Percentiles rank a stretch among this genome's conserved stretches.
Conservation (phyloP, 805 yeast species). For the Zygotorulaspora chibaensis region DNA sequence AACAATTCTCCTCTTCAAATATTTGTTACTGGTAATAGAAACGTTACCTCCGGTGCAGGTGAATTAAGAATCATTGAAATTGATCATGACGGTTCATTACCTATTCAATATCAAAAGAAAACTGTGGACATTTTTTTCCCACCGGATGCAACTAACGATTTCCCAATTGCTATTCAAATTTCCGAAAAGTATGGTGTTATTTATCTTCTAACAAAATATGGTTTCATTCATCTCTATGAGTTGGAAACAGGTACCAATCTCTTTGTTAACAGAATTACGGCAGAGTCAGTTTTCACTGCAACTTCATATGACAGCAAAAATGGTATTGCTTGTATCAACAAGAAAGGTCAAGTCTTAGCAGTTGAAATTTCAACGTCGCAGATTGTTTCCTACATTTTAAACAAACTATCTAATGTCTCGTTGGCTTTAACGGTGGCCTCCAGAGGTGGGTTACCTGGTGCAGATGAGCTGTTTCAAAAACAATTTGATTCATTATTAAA, state of each 20-base stretch:
- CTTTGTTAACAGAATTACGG: conserved; percentile 93
- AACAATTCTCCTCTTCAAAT: conserved; percentile 73
- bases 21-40: conserved; percentile 88
- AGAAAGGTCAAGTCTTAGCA: conserved; percentile 90
- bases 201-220: conserved; percentile 89
- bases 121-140: conserved; percentile 93
- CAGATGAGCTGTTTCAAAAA: conserved; percentile 84
- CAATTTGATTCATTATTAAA: conserved; percentile 83
- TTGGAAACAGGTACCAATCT: conserved; percentile 87
- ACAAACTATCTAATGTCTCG: conserved; percentile 78
- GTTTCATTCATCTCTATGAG: conserved; percentile 94
- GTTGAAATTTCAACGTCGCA: conserved; percentile 83
- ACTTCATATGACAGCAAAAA: conserved; percentile 62
- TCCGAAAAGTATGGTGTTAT: conserved; percentile 81
- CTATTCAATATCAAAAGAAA: conserved; percentile 75
- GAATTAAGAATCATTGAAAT: conserved; percentile 91
- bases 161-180: conserved; percentile 89
- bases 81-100: conserved; percentile 82
- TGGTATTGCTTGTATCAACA: conserved; percentile 91
- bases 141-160: conserved; percentile 91
- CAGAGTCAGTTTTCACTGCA: conserved; percentile 92
- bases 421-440: conserved; percentile 86
- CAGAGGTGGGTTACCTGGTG: conserved; percentile 96
- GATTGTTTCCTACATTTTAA: conserved; percentile 83
- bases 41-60: conserved; percentile 69